phyloP scores from a whole-genome alignment of 768 basidiomycete genomes.

The Leucocoprinus birnbaumii region DNA sequence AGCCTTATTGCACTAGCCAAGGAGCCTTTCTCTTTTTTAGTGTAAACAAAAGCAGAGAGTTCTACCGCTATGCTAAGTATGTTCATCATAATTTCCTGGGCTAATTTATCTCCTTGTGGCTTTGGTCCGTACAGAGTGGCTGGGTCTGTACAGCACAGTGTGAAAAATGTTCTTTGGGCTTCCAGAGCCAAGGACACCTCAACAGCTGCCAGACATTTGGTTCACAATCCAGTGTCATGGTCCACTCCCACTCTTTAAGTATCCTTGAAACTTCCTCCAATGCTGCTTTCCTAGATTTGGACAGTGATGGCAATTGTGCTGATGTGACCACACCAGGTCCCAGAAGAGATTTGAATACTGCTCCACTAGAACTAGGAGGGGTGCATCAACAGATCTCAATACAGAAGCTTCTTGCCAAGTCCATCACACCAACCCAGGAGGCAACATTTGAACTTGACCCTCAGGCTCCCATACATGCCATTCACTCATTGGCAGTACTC shows the following conservation, averaged over 20 bases:
- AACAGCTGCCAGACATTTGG: background rate
- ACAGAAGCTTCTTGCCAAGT: background rate
- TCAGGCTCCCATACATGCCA: slow-evolving; percentile 36
- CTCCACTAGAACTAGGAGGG: slow-evolving; percentile 50
- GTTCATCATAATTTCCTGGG: slow-evolving; percentile 9
- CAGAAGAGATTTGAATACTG: slow-evolving; percentile 28
- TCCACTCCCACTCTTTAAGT: background rate
- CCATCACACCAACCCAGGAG: background rate
- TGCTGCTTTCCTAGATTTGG: slow-evolving; percentile 36
- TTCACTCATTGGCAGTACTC: slow-evolving; percentile 10
- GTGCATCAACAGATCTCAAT: slow-evolving; percentile 26
- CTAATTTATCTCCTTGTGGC: too few species aligned
- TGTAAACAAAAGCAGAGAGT: slow-evolving; percentile 92
- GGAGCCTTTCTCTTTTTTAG: slow-evolving; percentile 90
- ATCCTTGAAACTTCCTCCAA: slow-evolving; percentile 29
- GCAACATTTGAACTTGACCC: slow-evolving; percentile 36
- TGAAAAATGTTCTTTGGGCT: slow-evolving; percentile 57
- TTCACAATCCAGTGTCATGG: background rate
- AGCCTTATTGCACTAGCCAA: slow-evolving; percentile 86
- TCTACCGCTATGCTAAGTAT: slow-evolving; percentile 88
- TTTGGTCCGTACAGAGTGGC: slow-evolving; percentile 59
- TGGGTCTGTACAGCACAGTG: slow-evolving; percentile 53
- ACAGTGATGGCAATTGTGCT: background rate
- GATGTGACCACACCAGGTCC: background rate
- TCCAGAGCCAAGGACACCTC: slow-evolving; percentile 20